Evolutionary conservation across 495 filamentous ascomycete species (phyloP), one percentile per base, ranked within the genome.

Genomic region (Neurospora cerealis): DNA sequence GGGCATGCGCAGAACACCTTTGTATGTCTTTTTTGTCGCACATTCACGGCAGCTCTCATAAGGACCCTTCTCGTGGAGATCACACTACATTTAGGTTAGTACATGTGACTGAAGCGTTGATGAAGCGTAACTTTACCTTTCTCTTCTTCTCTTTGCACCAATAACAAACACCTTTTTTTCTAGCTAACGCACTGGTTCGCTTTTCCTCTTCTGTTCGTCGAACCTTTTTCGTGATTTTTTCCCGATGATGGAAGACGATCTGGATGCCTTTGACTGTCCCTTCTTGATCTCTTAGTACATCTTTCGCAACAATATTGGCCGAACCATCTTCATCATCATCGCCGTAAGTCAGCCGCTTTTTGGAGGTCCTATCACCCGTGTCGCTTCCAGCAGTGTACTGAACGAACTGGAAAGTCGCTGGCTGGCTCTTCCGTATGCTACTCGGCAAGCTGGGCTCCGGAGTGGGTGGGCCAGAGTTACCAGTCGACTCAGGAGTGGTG

Each of bases 131-230:
- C 24, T 69, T 71, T 54, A 80, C 79, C 75, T 75, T 75, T 75
- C 78, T 74, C 72, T 81, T 81, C 1, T 76, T 76, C 28, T 36
- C 62, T 28, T 79, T 78, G 48, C 79, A 81, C 38, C 77, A 73
- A 1, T 24, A 4, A 34, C 79, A 81, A 1, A 81, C 78, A 1
- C 79, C 79, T 21, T 77, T 73, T 36, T 71, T 75, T 73, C 78
- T 74, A 0, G 77, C 79, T 8, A 74, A 34, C 4, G 72, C 75
- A 36, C 28, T 66, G 5, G 78, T 78, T 46, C 74, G 71, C n/a
- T 36, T 48, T 11, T 73, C 74, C 75, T 81, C 77, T 13, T 81
- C 73, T 36, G 40, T 62, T 13, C 36, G 7, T 24, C 28, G 28
- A 1, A 34, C 54, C 54, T 34, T 66, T 36, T 66, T 66, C 2